Conservation (phyloP, 2,329 filamentous ascomycete genomes). For the Stenocarpella maydis region DNA sequence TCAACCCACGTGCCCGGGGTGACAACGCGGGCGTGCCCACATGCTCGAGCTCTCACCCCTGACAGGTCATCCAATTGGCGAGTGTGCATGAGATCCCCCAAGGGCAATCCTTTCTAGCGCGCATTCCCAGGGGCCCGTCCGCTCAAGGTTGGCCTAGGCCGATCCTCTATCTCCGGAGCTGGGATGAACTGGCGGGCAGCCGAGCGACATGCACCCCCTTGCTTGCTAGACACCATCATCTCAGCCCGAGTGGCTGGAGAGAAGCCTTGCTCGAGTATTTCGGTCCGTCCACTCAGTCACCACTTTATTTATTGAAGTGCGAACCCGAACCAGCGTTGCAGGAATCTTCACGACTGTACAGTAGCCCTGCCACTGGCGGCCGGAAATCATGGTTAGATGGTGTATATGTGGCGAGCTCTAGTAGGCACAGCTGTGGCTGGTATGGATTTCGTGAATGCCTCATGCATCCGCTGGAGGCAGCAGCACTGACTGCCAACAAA, state of each 20-base stretch:
- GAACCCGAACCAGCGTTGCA: too few relatives aligned
- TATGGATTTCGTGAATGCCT: neutral
- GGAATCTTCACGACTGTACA: neutral
- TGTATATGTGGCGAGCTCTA: too few relatives aligned
- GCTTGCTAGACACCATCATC: neutral
- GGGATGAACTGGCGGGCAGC: conserved; percentile 22
- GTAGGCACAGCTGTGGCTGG: neutral
- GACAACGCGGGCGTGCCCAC: conserved; percentile 34
- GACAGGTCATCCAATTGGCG: conserved; percentile 38
- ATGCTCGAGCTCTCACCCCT: conserved; percentile 39
- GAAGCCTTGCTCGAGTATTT: neutral
- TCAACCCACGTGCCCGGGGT: conserved; percentile 7
- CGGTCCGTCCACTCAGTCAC: neutral
- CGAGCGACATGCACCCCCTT: too few relatives aligned
- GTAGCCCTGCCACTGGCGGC: too few relatives aligned
- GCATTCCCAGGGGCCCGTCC: neutral
- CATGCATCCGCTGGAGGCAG: neutral
- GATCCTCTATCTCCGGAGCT: conserved; percentile 22
- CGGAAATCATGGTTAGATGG: too few relatives aligned
- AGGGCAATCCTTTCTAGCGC: conserved; percentile 16
- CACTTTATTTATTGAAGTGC: too few relatives aligned
- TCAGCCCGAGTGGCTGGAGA: neutral
- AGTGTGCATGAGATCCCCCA: too few relatives aligned
- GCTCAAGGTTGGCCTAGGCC: neutral
- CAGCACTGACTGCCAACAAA: neutral